Evolutionary conservation across 2,329 filamentous ascomycete species (phyloP), one percentile per base, ranked within the genome.

Genomic region (Leptographium procerum): DNA sequence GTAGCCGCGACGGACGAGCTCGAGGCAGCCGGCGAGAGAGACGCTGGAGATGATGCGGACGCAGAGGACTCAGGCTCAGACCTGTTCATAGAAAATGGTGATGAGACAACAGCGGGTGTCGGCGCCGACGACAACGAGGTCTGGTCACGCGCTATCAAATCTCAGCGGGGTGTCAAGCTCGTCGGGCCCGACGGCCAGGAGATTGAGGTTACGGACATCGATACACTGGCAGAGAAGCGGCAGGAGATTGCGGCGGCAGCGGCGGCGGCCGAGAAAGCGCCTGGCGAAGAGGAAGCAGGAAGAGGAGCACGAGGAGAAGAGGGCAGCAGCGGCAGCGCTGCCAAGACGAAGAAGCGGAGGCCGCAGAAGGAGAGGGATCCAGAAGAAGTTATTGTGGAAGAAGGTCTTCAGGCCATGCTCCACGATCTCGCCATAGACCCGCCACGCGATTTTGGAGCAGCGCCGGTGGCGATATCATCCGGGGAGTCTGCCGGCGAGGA

Each of bases 1-100:
- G 77, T 83, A 53, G 77, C 79, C 13, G 82, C 79, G 0, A 77
- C 78, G n/a, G 79, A 78, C 43, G 80, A 84, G 63, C 71, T 83
- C 14, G 77, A 82, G 62, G 79, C 78, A 2, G 73, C 72, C 0
- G 50, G 72, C 75, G 40, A 57, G 0, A 53, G 36, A 0, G 57
- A 24, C 6, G 36, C 36, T 1, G 57, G 13, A 2, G 50, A 43
- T 33, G 67, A 71, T 28, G 67, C 67, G 16, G 70, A 71, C 43
- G 73, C 72, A 22, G 64, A 63, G 13, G 61, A 61, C 26, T 64
- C 63, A 3, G 64, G 65, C 9, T 64, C 62, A 1, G 64, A 66
- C 24, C 55, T 69, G 34, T 67, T 66, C 43, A 57, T 69, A 0
- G 57, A 65, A 19, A 60, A 40, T 55, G 40, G 9, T 16, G 40